Base-by-base conservation (phyloP, 2,329 filamentous ascomycete species). In the Ceratocystis harringtonii region DNA sequence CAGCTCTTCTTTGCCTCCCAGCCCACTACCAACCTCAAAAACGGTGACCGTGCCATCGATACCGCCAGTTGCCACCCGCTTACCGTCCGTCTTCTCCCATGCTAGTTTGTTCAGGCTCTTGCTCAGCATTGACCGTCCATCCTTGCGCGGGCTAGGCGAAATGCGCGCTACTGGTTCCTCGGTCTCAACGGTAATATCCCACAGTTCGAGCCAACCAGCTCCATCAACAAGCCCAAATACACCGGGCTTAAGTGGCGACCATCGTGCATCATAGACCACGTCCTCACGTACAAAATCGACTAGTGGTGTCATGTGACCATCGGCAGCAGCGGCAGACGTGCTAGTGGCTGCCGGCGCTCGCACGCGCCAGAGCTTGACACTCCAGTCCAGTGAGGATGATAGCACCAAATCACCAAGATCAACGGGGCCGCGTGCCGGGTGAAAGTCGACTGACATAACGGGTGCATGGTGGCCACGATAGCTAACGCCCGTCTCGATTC, bases 181-280 rank as follows among this genome's bases (percentile, higher is more conserved):
- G 0, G 88, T 91, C 75, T 96, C 92, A 22, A 92, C 82, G 12
- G 89, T 92, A 63, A 99, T 83, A 73, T 99, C 95, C 90, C 94
- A 99, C 62, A 99, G 81, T 76, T 99, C 95, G 19, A 99, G 80
- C 75, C 86, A 89, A 36, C 94, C 95, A 1, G 89, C 90, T 43
- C 94, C 94, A 71, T 99, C 95, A 1, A 97, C 94, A 22, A 95
- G 84, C 1, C 90, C 90, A 75, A 99, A 99, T 7, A 99, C 89
- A 45, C 91, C 92, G 0, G 94, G 94, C 73, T 94, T 92, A 69
- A 94, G 84, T 0, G 94, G 94, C 15, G 90, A 95, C 95, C 95
- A 99, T 64, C 87, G 87, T 2, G 90, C 92, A 73, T 96, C 92
- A 76, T 99, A 99, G 63, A 99, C 92, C 22, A 96, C 87, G 71